Conservation (phyloP, 495 filamentous ascomycete species). For the Glarea lozoyensis region DNA sequence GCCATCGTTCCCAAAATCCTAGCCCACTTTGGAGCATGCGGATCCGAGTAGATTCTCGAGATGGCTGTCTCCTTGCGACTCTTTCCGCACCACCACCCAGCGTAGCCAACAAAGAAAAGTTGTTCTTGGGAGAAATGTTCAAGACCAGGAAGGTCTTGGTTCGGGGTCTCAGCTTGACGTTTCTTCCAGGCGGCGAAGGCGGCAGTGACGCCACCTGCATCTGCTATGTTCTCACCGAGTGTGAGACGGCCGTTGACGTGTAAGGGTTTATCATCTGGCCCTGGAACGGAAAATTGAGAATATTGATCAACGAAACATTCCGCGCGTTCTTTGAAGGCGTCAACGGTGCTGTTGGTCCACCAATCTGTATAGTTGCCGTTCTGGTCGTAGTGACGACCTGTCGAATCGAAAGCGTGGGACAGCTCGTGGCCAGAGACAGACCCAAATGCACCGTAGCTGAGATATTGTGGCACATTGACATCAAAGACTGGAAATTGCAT, state of each 20-base stretch:
- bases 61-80: conserved; percentile 46
- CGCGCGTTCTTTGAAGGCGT: conserved; percentile 52
- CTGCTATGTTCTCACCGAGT: conserved; percentile 68
- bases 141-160: conserved; percentile 54
- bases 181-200: conserved; percentile 61
- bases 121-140: conserved; percentile 59
- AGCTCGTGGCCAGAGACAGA: conserved; percentile 67
- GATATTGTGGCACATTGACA: conserved; percentile 49
- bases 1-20: conserved; percentile 55
- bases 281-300: conserved; percentile 49
- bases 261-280: conserved; percentile 42
- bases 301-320: conserved; percentile 69
- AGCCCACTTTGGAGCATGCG: conserved; percentile 52
- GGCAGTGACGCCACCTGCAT: conserved; percentile 60
- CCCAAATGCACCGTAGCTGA: conserved; percentile 64
- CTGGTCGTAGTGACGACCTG: conserved; percentile 58
- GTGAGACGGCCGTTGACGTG: conserved; percentile 63
- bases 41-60: conserved; percentile 49
- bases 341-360: conserved; percentile 59
- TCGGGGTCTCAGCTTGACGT: conserved; percentile 37
- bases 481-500: conserved; percentile 66
- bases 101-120: conserved; percentile 62
- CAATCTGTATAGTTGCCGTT: conserved; percentile 59
- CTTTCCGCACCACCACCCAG: conserved; percentile 63
- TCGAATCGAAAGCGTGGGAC: conserved; percentile 65